Percentiles rank a stretch among this genome's conserved stretches.
These are phyloP conservation scores for Nitzschia sp. DNA, from an alignment of 108 stramenopile species.

Conservation along the genomic window DNA sequence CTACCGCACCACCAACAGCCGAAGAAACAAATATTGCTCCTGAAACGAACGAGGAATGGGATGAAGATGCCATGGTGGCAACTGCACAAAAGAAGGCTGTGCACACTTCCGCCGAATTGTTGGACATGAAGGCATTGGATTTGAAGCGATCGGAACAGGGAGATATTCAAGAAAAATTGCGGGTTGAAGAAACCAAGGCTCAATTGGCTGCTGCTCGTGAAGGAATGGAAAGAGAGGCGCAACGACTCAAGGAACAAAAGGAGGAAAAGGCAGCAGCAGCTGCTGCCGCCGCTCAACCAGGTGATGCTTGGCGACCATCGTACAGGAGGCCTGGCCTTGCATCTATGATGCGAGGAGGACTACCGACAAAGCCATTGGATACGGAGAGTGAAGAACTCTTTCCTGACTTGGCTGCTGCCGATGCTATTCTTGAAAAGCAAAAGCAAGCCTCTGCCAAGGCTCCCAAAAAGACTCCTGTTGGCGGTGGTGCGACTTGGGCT, in stretches of 20 bases:
- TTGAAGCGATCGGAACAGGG: conserved; percentile 51
- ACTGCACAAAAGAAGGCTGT: conserved; percentile 32
- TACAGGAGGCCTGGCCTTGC: conserved; percentile 39
- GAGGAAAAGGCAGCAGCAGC: conserved; percentile 59
- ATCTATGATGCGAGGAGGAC: conserved; percentile 24
- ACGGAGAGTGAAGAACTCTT: conserved; percentile 75
- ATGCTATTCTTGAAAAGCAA: conserved; percentile 76
- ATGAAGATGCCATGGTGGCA: conserved; percentile 63
- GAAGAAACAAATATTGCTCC: not conserved
- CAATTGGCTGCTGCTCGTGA: conserved; percentile 76
- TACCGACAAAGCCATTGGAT: conserved; percentile 47
- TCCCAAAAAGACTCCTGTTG: conserved; percentile 56
- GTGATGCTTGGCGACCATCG: conserved; percentile 58
- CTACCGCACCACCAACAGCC: conserved; percentile 6
- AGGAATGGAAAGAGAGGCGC: conserved; percentile 86
- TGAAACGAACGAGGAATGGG: conserved; percentile 56
- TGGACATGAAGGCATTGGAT: conserved; percentile 77
- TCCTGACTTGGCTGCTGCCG: conserved; percentile 82
- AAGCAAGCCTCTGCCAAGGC: conserved; percentile 38
- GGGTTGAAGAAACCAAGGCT: conserved; percentile 83
- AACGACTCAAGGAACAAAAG: conserved; percentile 66
- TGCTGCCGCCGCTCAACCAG: conserved; percentile 11
- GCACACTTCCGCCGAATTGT: conserved; percentile 52
- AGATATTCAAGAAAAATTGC: conserved; percentile 78
- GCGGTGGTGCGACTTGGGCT: conserved; percentile 62